Evolutionary conservation across 2,329 filamentous ascomycete species (phyloP).

Genomic region (Anthostomella pinea): DNA sequence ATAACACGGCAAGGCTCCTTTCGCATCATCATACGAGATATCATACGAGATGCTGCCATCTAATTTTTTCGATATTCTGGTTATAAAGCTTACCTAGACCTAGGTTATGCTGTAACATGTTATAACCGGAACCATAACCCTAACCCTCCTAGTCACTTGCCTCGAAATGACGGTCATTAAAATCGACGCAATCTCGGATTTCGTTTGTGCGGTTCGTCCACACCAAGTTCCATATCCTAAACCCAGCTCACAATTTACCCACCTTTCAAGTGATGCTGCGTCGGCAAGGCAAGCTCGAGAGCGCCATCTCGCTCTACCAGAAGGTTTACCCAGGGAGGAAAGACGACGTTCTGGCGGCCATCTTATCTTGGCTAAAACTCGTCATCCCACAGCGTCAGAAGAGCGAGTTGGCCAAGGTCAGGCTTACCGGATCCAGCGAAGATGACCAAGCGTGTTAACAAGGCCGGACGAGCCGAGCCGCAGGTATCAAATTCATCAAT

Average conservation of each 20-base stretch:
- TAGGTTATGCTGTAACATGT: no score
- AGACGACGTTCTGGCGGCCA: constrained; percentile 33
- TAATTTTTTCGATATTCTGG: no score
- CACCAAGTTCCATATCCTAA: neutral
- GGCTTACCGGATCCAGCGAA: constrained; percentile 24
- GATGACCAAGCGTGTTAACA: constrained; percentile 24
- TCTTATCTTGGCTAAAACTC: constrained; percentile 36
- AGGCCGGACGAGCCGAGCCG: constrained; percentile 28
- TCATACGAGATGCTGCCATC: no score
- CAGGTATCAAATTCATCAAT: constrained; percentile 34
- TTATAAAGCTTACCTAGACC: no score
- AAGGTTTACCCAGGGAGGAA: constrained; percentile 38
- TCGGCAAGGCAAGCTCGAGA: constrained; percentile 6
- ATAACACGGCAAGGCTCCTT: no score
- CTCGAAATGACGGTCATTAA: constrained; percentile 2
- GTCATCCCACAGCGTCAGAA: constrained; percentile 25
- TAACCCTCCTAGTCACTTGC: no score
- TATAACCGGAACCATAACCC: no score
- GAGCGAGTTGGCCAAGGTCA: constrained; percentile 19
- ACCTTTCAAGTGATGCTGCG: constrained; percentile 7
- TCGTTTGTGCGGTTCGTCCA: constrained; percentile 3
- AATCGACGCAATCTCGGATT: constrained; percentile 2
- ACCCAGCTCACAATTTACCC: neutral
- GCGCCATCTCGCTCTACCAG: constrained; percentile 33
- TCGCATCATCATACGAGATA: no score